Evolutionary conservation across 2,329 filamentous ascomycete genomes (phyloP), one percentile per base, ranked within the genome.

Genomic region (Aspergillus sp.): DNA sequence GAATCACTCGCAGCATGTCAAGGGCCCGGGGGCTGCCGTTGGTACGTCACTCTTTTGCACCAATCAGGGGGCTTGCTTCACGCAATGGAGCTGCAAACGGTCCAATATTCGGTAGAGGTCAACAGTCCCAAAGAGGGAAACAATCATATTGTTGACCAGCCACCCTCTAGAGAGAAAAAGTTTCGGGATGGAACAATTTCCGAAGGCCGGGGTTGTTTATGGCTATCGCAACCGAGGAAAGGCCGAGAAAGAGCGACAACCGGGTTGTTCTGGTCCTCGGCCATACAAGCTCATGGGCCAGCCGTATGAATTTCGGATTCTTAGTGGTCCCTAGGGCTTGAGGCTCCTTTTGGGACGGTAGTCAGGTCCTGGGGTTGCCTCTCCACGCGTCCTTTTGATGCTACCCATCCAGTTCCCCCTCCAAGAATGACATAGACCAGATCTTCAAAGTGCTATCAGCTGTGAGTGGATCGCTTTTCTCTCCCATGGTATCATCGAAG

Each of bases 401-500:
- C 10, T 20, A 24, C 7, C 45, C 29, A 10, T 53, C 47, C 22
- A 16, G 18, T 18, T 7, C 20, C 36, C n/a, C 31, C 5, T 56
- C 54, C 22, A 68, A 49, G 50, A 63, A 69, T 47, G 72, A 69
- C 67, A 75, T 66, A 11, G 70, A 70, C 78, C 78, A 80, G 39
- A 80, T 69, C 61, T 73, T 78, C 52, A 80, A 57, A 49, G 67
- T 75, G 55, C 75, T 78, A 51, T 79, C 77, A 36, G 52, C n/a
- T 14, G 14, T n/a, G 10, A 42, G 12, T 4, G 29, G 26, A 26
- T 26, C 52, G 4, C 55, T 49, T n/a, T 51, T 32, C 10, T 52
- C 45, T 7, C 69, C 66, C 14, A 66, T 59, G 22, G 59, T 45
- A 55, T 70, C 63, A 10, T 67, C 49, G 20, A 62, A 56, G 45